Evolutionary conservation across 257 asterid species (phyloP).

Genomic region (Capsicum pubescens): DNA sequence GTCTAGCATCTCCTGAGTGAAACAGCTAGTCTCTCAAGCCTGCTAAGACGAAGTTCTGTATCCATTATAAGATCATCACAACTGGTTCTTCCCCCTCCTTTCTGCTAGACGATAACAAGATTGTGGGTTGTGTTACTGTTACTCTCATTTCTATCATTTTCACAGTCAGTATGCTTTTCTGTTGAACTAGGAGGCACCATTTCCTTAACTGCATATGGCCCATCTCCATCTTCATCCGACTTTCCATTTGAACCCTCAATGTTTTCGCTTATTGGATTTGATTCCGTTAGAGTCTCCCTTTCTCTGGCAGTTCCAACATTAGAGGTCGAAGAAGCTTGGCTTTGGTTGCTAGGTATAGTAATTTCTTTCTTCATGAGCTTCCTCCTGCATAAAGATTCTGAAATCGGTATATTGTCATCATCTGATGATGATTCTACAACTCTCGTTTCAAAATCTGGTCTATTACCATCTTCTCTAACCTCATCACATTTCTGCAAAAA

Average conservation of each 20-base stretch:
- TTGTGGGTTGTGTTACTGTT: too few species aligned
- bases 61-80: too few species aligned
- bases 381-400: background rate
- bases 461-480: background rate
- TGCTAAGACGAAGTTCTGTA: too few species aligned
- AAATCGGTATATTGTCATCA: constrained; percentile 13
- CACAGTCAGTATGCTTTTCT: too few species aligned
- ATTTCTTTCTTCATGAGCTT: constrained; percentile 10
- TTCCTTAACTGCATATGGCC: constrained; percentile 2
- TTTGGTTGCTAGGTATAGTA: background rate
- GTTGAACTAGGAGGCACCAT: background rate
- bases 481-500: background rate
- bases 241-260: background rate
- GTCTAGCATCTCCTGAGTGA: too few species aligned
- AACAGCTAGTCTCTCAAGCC: too few species aligned
- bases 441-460: background rate
- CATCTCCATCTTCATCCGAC: background rate
- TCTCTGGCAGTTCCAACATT: background rate
- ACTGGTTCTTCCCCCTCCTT: too few species aligned
- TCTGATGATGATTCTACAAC: background rate
- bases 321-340: constrained; percentile 7
- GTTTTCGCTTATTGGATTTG: background rate
- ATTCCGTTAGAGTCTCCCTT: background rate
- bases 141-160: too few species aligned
- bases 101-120: too few species aligned